Percentiles rank a stretch among this genome's conserved stretches.
Evolutionary conservation across 257 asterid genomes (phyloP).

Genomic region (Solanum tacnaense): DNA sequence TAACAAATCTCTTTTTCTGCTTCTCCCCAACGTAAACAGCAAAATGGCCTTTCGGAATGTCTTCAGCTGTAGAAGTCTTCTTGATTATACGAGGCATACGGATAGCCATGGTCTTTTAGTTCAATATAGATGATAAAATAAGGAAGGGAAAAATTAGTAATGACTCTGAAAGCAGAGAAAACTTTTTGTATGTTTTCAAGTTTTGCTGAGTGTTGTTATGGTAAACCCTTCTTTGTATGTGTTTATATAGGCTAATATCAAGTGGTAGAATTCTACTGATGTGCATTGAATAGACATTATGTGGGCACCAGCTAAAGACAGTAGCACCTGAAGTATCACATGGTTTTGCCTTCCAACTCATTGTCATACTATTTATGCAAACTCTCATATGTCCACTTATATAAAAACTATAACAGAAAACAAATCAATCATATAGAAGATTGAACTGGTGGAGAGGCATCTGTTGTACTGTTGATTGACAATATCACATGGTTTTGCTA

Average conservation of each 20-base stretch:
- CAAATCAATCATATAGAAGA: neutral
- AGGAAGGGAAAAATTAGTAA: neutral
- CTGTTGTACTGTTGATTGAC: neutral
- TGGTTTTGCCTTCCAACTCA: neutral
- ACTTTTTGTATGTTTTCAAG: neutral
- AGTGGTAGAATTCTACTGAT: neutral
- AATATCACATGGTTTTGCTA: neutral
- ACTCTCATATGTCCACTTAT: neutral
- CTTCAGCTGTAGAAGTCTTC: neutral
- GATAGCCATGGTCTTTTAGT: neutral
- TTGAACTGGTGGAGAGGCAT: neutral
- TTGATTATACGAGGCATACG: neutral
- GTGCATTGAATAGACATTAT: neutral
- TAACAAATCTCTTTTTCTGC: neutral
- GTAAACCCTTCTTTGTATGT: neutral
- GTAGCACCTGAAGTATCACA: neutral
- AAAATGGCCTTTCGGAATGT: neutral
- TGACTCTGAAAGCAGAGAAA: neutral
- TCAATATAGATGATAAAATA: neutral
- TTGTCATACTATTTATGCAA: neutral
- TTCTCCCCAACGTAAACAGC: neutral
- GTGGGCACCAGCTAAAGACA: neutral
- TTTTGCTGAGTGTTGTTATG: neutral
- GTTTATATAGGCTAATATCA: neutral
- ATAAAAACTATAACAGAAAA: neutral